Base-by-base conservation (phyloP, 1,284 basidiomycete genomes). In the Apiotrichum veenhuisii region DNA sequence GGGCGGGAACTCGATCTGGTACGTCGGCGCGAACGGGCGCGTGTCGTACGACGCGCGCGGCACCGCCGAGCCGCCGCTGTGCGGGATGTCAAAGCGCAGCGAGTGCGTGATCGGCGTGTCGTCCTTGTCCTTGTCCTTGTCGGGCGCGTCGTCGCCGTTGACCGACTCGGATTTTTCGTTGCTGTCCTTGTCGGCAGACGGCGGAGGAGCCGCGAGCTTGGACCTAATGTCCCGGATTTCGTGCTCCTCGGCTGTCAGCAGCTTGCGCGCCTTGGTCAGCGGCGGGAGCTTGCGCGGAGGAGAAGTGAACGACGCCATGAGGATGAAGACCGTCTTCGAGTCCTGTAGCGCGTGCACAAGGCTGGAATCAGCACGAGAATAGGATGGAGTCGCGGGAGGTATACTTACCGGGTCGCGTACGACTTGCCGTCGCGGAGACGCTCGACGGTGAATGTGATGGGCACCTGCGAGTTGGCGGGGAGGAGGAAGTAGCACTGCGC, bases 371-470 rank as follows among this genome's bases (percentile, higher is more conserved):
- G 52, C 20, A 49, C 12, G 8, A 34, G 12, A 7, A n/a, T 23
- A 17, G 2, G 15, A n/a, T 23, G 11, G 4, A 12, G 18, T 34
- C 20, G 12, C n/a, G n/a, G n/a, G n/a, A n/a, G n/a, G n/a, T n/a
- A n/a, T n/a, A 33, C 27, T 43, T 49, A 59, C 53, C 60, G 57
- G 9, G 64, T 72, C 17, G 71, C 65, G 37, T 73, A 74, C 36
- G 14, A 68, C 48, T 69, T 66, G 50, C 79, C 80, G 62, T 91
- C 83, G 20, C 91, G 85, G n/a, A 93, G 76, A n/a, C 85, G 81
- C 64, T 93, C 89, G 50, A 95, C 88, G 59, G 83, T 82, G 74
- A 93, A 96, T 45, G 92, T 81, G 64, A 96, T 88, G 14, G 90
- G 88, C 17, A 85, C 82, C 11, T 84, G 79, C 0, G 86, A 82